Percentiles rank a stretch among this genome's conserved stretches.
These are phyloP conservation scores for Verticillium zaregamsianum DNA, from an alignment of 2,329 filamentous ascomycete genomes.

Conservation along the genomic window DNA sequence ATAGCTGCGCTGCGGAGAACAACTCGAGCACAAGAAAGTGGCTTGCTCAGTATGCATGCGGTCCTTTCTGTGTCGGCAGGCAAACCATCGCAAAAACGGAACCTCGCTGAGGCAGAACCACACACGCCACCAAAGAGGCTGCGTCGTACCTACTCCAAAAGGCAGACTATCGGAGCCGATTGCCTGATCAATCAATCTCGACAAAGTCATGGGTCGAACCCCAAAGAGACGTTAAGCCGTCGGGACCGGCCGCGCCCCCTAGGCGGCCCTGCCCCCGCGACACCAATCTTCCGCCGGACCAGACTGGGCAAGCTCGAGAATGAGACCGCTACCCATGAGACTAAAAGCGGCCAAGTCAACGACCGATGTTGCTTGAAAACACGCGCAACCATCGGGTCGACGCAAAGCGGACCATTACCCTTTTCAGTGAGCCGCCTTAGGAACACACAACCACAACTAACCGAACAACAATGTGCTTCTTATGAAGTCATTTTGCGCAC, in stretches of 20 bases:
- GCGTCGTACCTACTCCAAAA: conserved; percentile 12
- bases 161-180: neutral
- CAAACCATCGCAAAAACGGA: neutral
- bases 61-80: neutral
- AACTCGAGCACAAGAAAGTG: conserved; percentile 2
- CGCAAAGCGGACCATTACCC: neutral
- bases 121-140: conserved; percentile 13
- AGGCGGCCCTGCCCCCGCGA: neutral
- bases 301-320: neutral
- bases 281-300: neutral
- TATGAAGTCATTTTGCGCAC: conserved; percentile 29
- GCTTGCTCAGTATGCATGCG: neutral
- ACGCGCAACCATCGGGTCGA: neutral
- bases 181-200: neutral
- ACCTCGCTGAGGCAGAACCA: neutral
- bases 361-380: neutral
- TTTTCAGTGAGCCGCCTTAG: neutral
- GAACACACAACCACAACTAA: conserved; percentile 9
- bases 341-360: neutral
- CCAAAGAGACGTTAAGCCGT: neutral
- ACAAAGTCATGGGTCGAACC: neutral
- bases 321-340: no score
- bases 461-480: conserved; percentile 20
- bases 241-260: neutral
- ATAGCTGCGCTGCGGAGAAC: conserved; percentile 29